Base-by-base conservation (phyloP, 2,329 filamentous ascomycete species). In the Penicillium sp. region DNA sequence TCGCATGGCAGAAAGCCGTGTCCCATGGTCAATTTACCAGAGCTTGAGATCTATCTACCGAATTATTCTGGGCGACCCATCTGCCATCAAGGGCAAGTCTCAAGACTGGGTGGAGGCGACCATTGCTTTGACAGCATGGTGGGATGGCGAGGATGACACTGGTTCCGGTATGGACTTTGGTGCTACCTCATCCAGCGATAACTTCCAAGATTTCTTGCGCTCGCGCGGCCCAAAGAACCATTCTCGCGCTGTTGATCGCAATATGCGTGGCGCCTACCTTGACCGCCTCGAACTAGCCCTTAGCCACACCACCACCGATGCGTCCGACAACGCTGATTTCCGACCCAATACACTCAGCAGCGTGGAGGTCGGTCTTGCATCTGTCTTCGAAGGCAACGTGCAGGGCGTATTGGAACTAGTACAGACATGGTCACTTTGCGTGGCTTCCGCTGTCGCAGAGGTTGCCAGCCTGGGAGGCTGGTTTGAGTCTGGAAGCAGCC, bases 61-160 rank as follows among this genome's bases (percentile, higher is more conserved):
- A 34, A 87, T 96, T 59, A 77, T 95, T 2, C 82, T 94, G 5
- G 92, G 93, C 36, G 85, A 89, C 61, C 81, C 86, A 10, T 84
- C 87, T 36, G 87, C 91, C 21, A 90, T 97, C 51, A 79, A 95
- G 59, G 84, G 87, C 46, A 85, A 87, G 44, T 85, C 92, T 1
- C 87, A 93, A 68, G 92, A 97, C 73, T 97, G 93, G 93, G 86
- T 93, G 50, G 93, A 97, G 77, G 92, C 91, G 0, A 89, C 88
- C 0, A 77, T 97, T 58, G 90, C 88, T 2, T 78, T 97, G 49
- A 87, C 92, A 33, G 87, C 89, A 6, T 97, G 93, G 93, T 96
- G 92, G 92, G 88, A 96, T 69, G 91, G 94, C 59, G 84, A 84
- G n/a, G 84, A 86, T 58, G 82, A 87, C 10, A 78, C 80, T 15